Base-by-base conservation (phyloP, 306 rosid genomes). In the Glycine latifolia region DNA sequence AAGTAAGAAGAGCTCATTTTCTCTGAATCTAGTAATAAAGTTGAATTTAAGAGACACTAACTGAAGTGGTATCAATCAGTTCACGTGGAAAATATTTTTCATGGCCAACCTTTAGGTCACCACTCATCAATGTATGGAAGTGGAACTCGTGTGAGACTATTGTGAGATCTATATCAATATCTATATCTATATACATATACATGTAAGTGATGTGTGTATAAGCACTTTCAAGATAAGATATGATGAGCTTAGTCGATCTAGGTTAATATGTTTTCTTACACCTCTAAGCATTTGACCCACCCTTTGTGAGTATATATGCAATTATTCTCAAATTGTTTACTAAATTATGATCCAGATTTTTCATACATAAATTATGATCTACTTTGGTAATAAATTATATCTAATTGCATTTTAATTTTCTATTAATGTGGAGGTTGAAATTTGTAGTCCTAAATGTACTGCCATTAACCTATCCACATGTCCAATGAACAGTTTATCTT, bases 381-480 rank as follows among this genome's bases (percentile, higher is more conserved):
- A 26, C 31, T 52, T 43, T 77, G 37, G 52, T 50, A 52, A 16
- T 58, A 70, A 77, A 17, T 71, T 53, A 55, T 78, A 83, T 71
- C 63, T 63, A 55, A 46, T 79, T 73, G 56, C 58, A 66, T 66
- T 35, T 20, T 3, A 14, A n/a, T 41, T 71, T 83, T 33, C 58
- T 43, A 71, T 59, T 15, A 16, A 6, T 55, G 44, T 37, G 3
- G 0, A 10, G 7, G 47, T 61, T 71, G 71, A 35, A 50, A 54
- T 16, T 44, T 14, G 60, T 62, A 75, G 78, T 83, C 82, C 79
- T 61, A 63, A 83, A 73, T 50, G 74, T 75, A 67, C 70, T 56
- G 43, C 75, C 11, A 69, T 31, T 3, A 39, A 67, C 2, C 58
- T 72, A 67, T 11, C 69, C 73, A 79, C 74, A 67, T 67, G 79